Percentiles rank a stretch among this genome's conserved stretches.
Evolutionary conservation across 2,329 filamentous ascomycete species (phyloP).

Genomic region (Claviceps sorghi): DNA sequence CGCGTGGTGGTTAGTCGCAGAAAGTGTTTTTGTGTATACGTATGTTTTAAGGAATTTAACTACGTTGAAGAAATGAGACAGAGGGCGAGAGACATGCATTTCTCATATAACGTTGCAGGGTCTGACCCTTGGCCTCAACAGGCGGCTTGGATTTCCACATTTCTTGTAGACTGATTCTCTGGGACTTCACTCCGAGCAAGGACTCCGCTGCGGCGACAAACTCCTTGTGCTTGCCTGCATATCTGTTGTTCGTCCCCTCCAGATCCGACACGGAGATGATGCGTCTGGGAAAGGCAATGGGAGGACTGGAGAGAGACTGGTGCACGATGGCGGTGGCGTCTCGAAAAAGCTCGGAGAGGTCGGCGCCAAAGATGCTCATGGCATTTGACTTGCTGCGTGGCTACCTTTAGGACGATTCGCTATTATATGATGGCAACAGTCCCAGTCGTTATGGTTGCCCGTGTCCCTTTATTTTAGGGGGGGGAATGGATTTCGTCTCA

Average conservation of each 20-base stretch:
- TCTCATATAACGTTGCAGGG: constrained; percentile 15
- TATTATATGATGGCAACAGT: background rate
- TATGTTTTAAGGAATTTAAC: background rate
- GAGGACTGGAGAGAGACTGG: background rate
- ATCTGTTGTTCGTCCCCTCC: background rate
- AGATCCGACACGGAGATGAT: constrained; percentile 17
- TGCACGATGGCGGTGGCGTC: constrained; percentile 9
- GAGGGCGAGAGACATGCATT: constrained; percentile 11
- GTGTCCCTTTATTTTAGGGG: background rate
- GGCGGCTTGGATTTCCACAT: constrained; percentile 13
- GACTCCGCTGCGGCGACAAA: constrained; percentile 16
- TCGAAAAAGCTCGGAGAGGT: constrained; percentile 12
- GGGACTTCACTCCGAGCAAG: constrained; percentile 7
- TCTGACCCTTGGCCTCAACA: constrained; percentile 8
- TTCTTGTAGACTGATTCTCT: constrained; percentile 9
- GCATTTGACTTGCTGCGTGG: constrained; percentile 10
- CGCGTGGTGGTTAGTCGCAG: background rate
- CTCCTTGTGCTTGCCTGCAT: constrained; percentile 6
- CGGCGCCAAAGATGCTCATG: constrained; percentile 12
- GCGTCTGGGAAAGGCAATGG: constrained; percentile 5
- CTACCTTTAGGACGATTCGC: background rate
- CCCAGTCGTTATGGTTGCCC: too few relatives aligned
- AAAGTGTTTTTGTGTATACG: background rate
- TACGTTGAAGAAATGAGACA: background rate
- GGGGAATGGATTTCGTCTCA: too few relatives aligned